Conservation (phyloP, 2,329 filamentous ascomycete species). For the Triangularia verruculosa region DNA sequence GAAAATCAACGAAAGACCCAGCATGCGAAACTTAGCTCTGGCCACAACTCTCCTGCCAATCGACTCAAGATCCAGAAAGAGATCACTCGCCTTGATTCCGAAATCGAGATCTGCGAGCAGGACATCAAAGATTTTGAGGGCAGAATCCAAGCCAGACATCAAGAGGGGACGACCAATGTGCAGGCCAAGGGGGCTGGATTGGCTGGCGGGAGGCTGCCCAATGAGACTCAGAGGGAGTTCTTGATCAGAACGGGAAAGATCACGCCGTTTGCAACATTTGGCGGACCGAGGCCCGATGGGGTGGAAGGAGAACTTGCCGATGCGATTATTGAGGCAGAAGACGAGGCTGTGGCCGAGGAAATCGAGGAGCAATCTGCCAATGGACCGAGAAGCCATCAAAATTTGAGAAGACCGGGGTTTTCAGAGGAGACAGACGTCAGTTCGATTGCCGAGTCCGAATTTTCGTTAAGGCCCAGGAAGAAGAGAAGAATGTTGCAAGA, state of each 20-base stretch:
- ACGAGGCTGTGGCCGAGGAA: slow-evolving; percentile 59
- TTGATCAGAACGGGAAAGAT: slow-evolving; percentile 96
- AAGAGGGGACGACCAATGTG: slow-evolving; percentile 39
- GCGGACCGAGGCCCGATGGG: slow-evolving; percentile 57
- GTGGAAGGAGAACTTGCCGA: slow-evolving; percentile 70
- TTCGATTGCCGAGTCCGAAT: slow-evolving; percentile 47
- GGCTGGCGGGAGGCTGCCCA: slow-evolving; percentile 53
- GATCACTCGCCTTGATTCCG: slow-evolving; percentile 62
- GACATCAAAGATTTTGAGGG: slow-evolving; percentile 78
- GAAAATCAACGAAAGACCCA: slow-evolving; percentile 61
- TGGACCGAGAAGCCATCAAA: slow-evolving; percentile 64
- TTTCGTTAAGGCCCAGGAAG: slow-evolving; percentile 58
- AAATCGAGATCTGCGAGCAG: slow-evolving; percentile 61
- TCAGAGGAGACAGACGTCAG: slow-evolving; percentile 45
- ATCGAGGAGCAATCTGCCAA: slow-evolving; percentile 42
- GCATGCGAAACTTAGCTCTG: slow-evolving; percentile 45
- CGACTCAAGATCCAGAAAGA: slow-evolving; percentile 61
- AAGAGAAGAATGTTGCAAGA: slow-evolving; percentile 44
- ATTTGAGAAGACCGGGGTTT: slow-evolving; percentile 72
- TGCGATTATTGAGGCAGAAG: slow-evolving; percentile 77
- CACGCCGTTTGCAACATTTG: slow-evolving; percentile 85
- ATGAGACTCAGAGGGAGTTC: slow-evolving; percentile 83
- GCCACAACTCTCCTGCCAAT: slow-evolving; percentile 45
- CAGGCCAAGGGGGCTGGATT: slow-evolving; percentile 34
- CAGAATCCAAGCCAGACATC: slow-evolving; percentile 74